phyloP scores from a whole-genome alignment of 331 rosid species.

The Telfairia occidentalis region DNA sequence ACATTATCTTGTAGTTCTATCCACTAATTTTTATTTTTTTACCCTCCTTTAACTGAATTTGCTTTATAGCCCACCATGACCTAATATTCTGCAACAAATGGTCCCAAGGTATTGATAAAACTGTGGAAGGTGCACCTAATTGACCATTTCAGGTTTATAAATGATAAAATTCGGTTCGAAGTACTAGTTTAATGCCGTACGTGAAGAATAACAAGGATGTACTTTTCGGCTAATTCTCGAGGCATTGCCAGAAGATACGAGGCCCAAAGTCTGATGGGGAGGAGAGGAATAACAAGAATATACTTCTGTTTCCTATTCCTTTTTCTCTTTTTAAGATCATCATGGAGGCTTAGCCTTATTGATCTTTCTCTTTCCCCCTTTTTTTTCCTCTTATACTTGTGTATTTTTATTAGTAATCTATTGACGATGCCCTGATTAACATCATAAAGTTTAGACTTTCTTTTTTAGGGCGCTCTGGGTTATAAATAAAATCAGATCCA shows the following conservation, averaged over 20 bases:
- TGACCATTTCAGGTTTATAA: background rate
- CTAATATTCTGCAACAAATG: background rate
- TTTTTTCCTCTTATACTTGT: background rate
- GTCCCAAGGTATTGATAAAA: background rate
- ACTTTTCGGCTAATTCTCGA: background rate
- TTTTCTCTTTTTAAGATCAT: background rate
- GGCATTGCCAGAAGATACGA: background rate
- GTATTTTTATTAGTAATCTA: background rate
- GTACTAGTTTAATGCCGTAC: background rate
- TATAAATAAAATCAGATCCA: background rate
- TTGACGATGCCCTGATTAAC: background rate
- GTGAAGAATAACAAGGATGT: background rate
- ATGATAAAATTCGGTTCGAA: background rate
- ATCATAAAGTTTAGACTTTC: background rate
- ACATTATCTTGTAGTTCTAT: background rate
- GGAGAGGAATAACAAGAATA: background rate
- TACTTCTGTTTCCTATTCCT: background rate
- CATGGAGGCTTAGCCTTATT: background rate
- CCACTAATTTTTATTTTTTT: background rate
- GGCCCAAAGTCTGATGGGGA: background rate
- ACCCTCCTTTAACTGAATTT: background rate
- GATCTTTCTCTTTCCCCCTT: background rate
- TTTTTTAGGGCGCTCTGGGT: background rate
- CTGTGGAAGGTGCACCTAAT: background rate
- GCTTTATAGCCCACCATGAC: background rate